Evolutionary conservation across 2,329 filamentous ascomycete genomes (phyloP).

Genomic region (Trichoderma koningiopsis): DNA sequence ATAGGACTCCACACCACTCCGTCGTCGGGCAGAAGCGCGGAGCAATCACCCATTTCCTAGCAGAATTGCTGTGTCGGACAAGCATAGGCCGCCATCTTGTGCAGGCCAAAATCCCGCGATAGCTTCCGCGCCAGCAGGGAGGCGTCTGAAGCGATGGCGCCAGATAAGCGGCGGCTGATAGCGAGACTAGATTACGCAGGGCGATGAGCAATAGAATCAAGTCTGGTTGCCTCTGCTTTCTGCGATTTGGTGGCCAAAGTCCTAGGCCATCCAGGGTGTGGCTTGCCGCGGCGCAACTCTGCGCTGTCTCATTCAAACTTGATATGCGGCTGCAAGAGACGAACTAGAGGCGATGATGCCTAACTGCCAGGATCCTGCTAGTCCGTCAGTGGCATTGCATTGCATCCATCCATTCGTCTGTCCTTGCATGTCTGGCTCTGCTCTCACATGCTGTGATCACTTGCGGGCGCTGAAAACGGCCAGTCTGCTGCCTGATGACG

Average conservation of each 20-base stretch:
- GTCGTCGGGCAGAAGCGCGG: slow-evolving; percentile 14
- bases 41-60: background rate
- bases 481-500: background rate
- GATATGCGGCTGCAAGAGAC: background rate
- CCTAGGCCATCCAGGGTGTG: slow-evolving; percentile 8
- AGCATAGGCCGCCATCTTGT: background rate
- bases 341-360: slow-evolving; percentile 18
- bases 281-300: slow-evolving; percentile 17
- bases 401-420: background rate
- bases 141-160: background rate
- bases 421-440: background rate
- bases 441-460: background rate
- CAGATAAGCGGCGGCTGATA: slow-evolving; percentile 11
- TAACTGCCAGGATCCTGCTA: background rate
- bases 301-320: background rate
- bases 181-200: slow-evolving; percentile 12
- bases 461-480: background rate
- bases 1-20: slow-evolving; percentile 19
- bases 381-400: slow-evolving; percentile 14
- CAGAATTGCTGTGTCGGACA: background rate
- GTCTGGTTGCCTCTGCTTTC: background rate
- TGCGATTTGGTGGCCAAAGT: background rate
- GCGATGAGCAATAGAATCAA: slow-evolving; percentile 23
- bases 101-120: slow-evolving; percentile 6
- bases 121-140: background rate